Base-by-base conservation (phyloP, 371 early-diverging fungal genomes). In the Rhizopus sp. region DNA sequence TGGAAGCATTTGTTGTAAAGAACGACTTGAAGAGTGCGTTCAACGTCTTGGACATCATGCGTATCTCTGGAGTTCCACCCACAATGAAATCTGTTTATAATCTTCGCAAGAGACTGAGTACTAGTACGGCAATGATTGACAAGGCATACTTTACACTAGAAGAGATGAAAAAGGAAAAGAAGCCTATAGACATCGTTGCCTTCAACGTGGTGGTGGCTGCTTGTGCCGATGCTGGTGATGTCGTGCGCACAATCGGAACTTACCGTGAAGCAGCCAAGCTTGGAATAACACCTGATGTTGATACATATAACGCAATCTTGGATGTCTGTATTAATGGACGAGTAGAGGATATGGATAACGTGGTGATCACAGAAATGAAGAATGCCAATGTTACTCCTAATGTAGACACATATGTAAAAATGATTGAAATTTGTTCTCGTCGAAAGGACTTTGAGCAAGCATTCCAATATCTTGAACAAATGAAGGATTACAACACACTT, bases 401-500 rank as follows among this genome's bases (percentile, higher is more conserved):
- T 7, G 55, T 77, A 13, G 78, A 69, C 6, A 81, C 88, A 0
- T 89, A 87, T 59, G 75, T 75, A 54, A 75, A 71, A 16, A 75
- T 91, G 83, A 78, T 88, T 39, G 52, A 60, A 6, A 58, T 89
- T 23, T 61, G 58, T 4, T 76, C 80, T 15, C 75, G 77, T 1
- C 82, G 84, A 64, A 69, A 62, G 50, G 70, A 86, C 60, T 91
- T 90, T 53, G 91, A 91, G 61, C 86, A 87, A 37, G 91, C 89
- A 29, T 92, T 92, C 60, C 66, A 71, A 47, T 91, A 88, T 41
- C 76, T 92, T 50, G 90, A 91, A 62, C 84, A 88, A 62, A 88
- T 90, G 88, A 88, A 88, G 76, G 68, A 81, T 17, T 78, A 83
- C 44, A 79, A 78, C 52, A 82, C 87, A 41, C 75, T 83, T 48